phyloP scores from a whole-genome alignment of 1,284 basidiomycete genomes.

The Pulveroboletus sp. region DNA sequence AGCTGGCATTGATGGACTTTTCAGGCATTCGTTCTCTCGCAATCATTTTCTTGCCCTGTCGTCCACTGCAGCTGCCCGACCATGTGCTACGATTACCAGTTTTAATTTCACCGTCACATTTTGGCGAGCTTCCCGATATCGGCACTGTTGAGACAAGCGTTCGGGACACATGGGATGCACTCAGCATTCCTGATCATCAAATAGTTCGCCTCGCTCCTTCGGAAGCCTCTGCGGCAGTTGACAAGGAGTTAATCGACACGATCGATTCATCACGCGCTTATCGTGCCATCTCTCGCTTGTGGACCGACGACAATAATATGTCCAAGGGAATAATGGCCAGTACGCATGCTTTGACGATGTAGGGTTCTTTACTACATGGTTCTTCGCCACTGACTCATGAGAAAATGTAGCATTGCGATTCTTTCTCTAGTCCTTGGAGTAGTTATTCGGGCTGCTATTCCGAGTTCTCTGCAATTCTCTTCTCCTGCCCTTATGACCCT shows the following conservation, averaged over 20 bases:
- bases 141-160: conserved; percentile 39
- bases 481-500: conserved; percentile 18
- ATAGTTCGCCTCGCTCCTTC: conserved; percentile 41
- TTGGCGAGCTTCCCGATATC: conserved; percentile 36
- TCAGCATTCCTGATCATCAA: conserved; percentile 46
- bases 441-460: conserved; percentile 55
- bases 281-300: conserved; percentile 49
- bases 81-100: conserved; percentile 66
- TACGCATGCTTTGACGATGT: conserved; percentile 65
- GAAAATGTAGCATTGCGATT: conserved; percentile 54
- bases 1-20: conserved; percentile 44
- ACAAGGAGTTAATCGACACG: conserved; percentile 45
- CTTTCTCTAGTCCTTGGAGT: conserved; percentile 69
- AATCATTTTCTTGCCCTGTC: conserved; percentile 61
- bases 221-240: conserved; percentile 44
- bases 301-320: conserved; percentile 40
- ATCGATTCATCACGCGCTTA: conserved; percentile 46
- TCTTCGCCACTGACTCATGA: conserved; percentile 14
- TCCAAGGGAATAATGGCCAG: conserved; percentile 43
- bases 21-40: conserved; percentile 57
- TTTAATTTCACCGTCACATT: conserved; percentile 41
- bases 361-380: conserved; percentile 29
- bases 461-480: conserved; percentile 37
- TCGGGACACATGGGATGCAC: conserved; percentile 50
- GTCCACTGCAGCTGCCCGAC: conserved; percentile 44